These are phyloP conservation scores for Fermentozyma sake DNA, from an alignment of 1,139 yeast species.

Conservation along the genomic window DNA sequence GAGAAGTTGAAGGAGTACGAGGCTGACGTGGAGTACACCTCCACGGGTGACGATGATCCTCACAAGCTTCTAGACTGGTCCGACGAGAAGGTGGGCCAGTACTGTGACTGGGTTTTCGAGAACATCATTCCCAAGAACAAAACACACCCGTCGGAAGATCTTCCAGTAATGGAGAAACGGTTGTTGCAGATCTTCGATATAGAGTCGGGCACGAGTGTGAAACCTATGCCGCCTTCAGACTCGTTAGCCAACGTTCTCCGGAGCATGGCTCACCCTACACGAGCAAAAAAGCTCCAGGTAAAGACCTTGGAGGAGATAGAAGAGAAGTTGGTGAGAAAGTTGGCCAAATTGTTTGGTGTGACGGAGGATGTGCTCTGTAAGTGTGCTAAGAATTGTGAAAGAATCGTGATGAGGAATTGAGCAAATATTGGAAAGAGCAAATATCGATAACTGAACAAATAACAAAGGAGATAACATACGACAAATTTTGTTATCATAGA, in stretches of 20 bases:
- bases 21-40: constrained; percentile 16
- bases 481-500: no score
- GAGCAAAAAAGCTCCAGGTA: no score
- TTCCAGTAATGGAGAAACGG: constrained; percentile 30
- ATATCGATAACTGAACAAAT: no score
- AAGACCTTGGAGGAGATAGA: constrained; percentile 1
- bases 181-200: constrained; percentile 31
- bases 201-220: no score
- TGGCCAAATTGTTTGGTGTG: constrained; percentile 1
- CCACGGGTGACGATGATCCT: constrained; percentile 16
- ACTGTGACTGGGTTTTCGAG: constrained; percentile 37
- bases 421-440: no score
- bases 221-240: no score
- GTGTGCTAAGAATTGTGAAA: neutral
- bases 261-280: no score
- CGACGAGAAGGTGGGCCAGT: constrained; percentile 31
- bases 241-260: no score
- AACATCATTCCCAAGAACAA: constrained; percentile 3
- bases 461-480: no score
- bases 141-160: constrained; percentile 4
- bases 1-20: constrained; percentile 16
- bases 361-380: constrained; percentile 1
- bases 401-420: no score
- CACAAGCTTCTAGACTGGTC: constrained; percentile 35
- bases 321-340: neutral